Base-by-base conservation (phyloP, 176 grass and related monocot genomes). In the Ensete glaucum region DNA sequence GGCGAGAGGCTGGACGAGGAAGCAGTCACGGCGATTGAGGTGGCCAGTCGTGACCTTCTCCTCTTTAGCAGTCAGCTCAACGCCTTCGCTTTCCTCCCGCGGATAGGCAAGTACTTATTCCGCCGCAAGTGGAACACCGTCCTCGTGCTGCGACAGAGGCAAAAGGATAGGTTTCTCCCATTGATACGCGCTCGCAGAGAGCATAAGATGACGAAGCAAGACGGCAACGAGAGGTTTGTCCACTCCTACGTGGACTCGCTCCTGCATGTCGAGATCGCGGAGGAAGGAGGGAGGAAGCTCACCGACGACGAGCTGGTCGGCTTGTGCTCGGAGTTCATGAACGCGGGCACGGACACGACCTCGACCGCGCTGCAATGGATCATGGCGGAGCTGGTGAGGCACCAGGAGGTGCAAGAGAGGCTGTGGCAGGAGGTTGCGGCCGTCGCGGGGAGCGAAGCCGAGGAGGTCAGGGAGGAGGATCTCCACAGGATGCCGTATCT, bases 381-480 rank as follows among this genome's bases (percentile, higher is more conserved):
- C 83, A 89, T 89, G 89, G 89, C 89, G 8, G 78, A 92, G 75
- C 86, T 92, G 1, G 89, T 92, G 58, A 89, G 84, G 83, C 80
- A 88, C 75, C 89, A 76, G 62, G 29, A 64, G 13, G 26, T 84
- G 52, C 86, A 92, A 53, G 62, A 77, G 7, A 84, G 78, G 60
- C 83, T 92, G 25, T 76, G 73, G 51, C 0, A 20, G 48, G 89
- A 86, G 83, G 86, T 92, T 73, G 64, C 70, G 10, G 2, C 62
- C 15, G 19, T 50, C 12, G 70, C 58, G 11, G 69, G 59, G 14
- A 25, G 21, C 25, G 52, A 34, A 6, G 59, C 9, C 1, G 62
- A 50, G 1, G 89, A 81, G 58, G 65, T 85, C 54, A 8, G 34
- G 48, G 85, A 91, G 64, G 86, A 92, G 74, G 82, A 84, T 13